phyloP scores from a whole-genome alignment of 2,329 filamentous ascomycete genomes.

The Exophiala sp. region DNA sequence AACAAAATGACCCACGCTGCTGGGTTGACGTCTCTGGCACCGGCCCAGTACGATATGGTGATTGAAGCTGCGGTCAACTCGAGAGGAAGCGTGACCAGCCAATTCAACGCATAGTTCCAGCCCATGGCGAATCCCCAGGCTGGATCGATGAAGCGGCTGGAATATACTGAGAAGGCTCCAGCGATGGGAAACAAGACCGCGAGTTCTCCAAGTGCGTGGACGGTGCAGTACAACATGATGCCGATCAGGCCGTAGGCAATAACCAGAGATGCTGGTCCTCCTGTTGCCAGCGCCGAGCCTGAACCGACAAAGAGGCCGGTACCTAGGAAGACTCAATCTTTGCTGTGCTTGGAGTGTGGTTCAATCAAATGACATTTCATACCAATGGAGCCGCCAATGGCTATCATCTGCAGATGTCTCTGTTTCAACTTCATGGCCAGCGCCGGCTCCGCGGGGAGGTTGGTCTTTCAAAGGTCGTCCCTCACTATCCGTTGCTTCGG shows the following conservation, averaged over 20 bases:
- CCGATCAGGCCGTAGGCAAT: conserved; percentile 75
- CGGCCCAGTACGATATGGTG: conserved; percentile 23
- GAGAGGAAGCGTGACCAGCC: conserved; percentile 23
- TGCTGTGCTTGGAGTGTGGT: background rate
- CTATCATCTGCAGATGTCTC: conserved; percentile 26
- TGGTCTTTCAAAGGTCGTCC: conserved; percentile 29
- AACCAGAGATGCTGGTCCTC: conserved; percentile 70
- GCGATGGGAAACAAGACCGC: conserved; percentile 83
- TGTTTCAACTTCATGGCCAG: conserved; percentile 23
- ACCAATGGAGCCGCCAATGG: conserved; percentile 27
- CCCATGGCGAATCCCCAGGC: conserved; percentile 44
- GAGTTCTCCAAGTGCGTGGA: conserved; percentile 85
- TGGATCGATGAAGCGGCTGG: conserved; percentile 86
- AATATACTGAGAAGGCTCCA: conserved; percentile 85
- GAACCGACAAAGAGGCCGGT: conserved; percentile 53
- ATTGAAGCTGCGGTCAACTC: conserved; percentile 23
- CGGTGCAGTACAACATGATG: conserved; percentile 81
- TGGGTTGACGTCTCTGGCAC: conserved; percentile 48
- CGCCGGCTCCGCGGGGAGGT: conserved; percentile 26
- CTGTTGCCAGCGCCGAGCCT: conserved; percentile 60
- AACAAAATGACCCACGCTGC: conserved; percentile 61
- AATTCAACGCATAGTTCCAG: conserved; percentile 38
- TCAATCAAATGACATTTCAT: conserved; percentile 15
- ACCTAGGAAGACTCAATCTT: conserved; percentile 2
- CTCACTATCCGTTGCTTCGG: conserved; percentile 7